Conservation (phyloP, 2,329 filamentous ascomycete species). For the Phaeosphaeriaceae sp. region DNA sequence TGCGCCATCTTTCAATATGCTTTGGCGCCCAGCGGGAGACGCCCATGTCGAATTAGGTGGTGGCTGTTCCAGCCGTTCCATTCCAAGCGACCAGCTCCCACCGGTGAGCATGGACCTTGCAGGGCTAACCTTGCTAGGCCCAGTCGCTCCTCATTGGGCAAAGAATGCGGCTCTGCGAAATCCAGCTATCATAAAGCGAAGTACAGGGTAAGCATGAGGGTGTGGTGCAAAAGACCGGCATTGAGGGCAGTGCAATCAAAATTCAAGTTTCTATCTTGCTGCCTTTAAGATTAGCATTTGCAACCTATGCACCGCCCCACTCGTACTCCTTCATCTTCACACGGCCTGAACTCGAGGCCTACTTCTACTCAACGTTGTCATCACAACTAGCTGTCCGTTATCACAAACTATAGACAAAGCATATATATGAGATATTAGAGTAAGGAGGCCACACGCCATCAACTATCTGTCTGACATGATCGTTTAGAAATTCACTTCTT, state of each 20-base stretch:
- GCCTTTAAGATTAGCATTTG: slow-evolving; percentile 24
- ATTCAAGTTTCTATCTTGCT: slow-evolving; percentile 25
- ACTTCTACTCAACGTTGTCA: slow-evolving; percentile 6
- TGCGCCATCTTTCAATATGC: slow-evolving; percentile 31
- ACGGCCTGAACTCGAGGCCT: slow-evolving; percentile 14
- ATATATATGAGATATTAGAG: not conserved
- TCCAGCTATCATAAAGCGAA: slow-evolving; percentile 39
- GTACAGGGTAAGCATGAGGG: slow-evolving; percentile 20
- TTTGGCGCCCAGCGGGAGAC: slow-evolving; percentile 27
- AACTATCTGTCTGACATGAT: slow-evolving; percentile 2
- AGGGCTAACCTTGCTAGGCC: slow-evolving; percentile 18
- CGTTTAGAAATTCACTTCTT: not conserved
- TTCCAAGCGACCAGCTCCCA: slow-evolving; percentile 22
- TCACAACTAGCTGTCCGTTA: not conserved
- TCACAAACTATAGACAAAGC: not conserved
- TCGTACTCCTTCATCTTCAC: slow-evolving; percentile 20
- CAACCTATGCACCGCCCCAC: slow-evolving; percentile 36
- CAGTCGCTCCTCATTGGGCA: slow-evolving; percentile 18
- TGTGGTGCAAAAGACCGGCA: slow-evolving; percentile 25
- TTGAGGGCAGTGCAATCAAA: slow-evolving; percentile 38
- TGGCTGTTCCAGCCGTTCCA: slow-evolving; percentile 35
- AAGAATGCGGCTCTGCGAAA: slow-evolving; percentile 45
- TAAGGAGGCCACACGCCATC: not conserved
- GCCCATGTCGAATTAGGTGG: slow-evolving; percentile 33
- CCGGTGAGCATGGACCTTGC: slow-evolving; percentile 37